A percentile compares a stretch with the other conserved stretches of the same genome.
Evolutionary conservation across 1,139 yeast species (phyloP).

Genomic region (Protomyces inouyei): DNA sequence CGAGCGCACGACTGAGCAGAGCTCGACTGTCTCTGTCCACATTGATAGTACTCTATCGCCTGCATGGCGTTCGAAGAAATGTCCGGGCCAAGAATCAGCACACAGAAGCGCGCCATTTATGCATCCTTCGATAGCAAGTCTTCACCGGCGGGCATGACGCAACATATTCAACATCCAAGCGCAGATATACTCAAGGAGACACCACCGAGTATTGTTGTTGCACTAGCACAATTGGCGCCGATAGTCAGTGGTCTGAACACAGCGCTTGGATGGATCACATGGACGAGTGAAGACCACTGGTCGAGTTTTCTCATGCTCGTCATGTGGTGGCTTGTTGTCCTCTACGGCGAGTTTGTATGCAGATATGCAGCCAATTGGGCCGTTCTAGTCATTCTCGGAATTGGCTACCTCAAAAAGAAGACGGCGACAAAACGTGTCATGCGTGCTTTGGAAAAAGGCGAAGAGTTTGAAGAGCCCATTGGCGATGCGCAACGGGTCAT

Average conservation of each 20-base stretch:
- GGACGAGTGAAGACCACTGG: conserved; percentile 24
- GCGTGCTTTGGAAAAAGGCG: conserved; percentile 18
- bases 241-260: conserved; percentile 10
- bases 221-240: conserved; percentile 17
- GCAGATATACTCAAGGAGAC: conserved; percentile 18
- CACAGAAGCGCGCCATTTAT: conserved; percentile 6
- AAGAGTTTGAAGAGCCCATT: conserved; percentile 1
- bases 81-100: conserved; percentile 19
- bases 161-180: conserved; percentile 11
- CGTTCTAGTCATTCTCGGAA: neutral
- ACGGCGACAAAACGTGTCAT: conserved; percentile 11
- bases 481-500: conserved; percentile 17
- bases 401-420: conserved; percentile 19
- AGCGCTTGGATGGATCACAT: conserved; percentile 11
- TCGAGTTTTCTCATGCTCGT: conserved; percentile 19
- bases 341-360: conserved; percentile 23
- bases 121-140: conserved; percentile 23
- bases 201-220: conserved; percentile 23
- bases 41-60: neutral
- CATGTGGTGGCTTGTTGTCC: conserved; percentile 12
- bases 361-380: conserved; percentile 20
- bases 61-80: conserved; percentile 25
- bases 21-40: no score
- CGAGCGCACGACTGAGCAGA: neutral
- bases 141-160: conserved; percentile 22